These are phyloP conservation scores for Didymella lethalis DNA, from an alignment of 2,329 filamentous ascomycete genomes.

Conservation along the genomic window DNA sequence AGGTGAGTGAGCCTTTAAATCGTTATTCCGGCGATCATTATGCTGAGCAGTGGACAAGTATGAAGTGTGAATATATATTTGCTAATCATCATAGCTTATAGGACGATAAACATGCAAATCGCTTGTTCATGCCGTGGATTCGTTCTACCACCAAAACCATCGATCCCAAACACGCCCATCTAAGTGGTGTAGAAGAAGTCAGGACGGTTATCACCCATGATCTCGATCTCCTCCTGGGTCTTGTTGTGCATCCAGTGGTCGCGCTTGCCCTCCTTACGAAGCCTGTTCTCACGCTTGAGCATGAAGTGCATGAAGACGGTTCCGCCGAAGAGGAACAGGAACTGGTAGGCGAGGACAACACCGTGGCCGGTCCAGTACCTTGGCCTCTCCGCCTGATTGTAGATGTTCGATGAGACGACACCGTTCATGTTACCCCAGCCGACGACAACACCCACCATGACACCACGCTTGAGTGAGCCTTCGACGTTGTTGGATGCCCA, in stretches of 20 bases:
- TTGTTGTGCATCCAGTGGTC: conserved; percentile 74
- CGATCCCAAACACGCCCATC: neutral
- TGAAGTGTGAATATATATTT: conserved; percentile 3
- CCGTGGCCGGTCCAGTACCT: conserved; percentile 77
- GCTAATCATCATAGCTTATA: conserved; percentile 12
- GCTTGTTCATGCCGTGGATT: neutral
- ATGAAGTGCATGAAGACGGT: conserved; percentile 70
- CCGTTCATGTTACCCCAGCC: conserved; percentile 93
- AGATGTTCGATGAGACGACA: conserved; percentile 84
- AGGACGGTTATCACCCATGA: conserved; percentile 72
- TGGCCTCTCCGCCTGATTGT: conserved; percentile 65
- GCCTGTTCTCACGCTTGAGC: conserved; percentile 73
- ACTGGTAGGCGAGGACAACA: conserved; percentile 76
- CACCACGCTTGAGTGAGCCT: conserved; percentile 91
- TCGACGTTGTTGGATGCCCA: conserved; percentile 92
- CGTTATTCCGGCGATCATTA: neutral
- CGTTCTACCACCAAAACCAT: neutral
- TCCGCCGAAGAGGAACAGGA: conserved; percentile 74
- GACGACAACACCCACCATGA: conserved; percentile 87
- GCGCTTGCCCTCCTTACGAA: conserved; percentile 68
- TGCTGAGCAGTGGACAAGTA: no score
- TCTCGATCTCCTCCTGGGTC: conserved; percentile 67
- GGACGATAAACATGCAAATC: conserved; percentile 3
- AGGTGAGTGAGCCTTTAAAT: neutral
- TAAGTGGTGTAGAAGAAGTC: conserved; percentile 75